phyloP scores from a whole-genome alignment of 2,329 filamentous ascomycete species.

The Hypoxylon sp. region DNA sequence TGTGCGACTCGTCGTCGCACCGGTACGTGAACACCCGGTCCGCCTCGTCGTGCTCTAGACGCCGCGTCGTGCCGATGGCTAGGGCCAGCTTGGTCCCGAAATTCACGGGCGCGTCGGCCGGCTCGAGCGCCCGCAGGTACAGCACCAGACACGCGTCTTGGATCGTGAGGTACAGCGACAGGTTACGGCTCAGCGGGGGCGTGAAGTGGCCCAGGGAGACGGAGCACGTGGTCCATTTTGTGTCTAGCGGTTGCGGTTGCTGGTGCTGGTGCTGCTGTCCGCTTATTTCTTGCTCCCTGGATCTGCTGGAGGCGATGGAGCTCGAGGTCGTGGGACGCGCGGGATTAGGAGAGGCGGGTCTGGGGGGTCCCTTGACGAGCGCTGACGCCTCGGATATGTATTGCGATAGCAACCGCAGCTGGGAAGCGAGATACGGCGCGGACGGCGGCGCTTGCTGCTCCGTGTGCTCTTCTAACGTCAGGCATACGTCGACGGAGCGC shows the following conservation, averaged over 20 bases:
- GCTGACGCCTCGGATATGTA: slow-evolving; percentile 67
- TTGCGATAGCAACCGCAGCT: slow-evolving; percentile 70
- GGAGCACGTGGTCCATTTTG: slow-evolving; percentile 52
- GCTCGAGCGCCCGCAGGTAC: slow-evolving; percentile 78
- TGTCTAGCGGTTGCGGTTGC: slow-evolving; percentile 25
- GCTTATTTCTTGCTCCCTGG: background rate
- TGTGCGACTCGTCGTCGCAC: slow-evolving; percentile 43
- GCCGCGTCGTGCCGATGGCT: slow-evolving; percentile 75
- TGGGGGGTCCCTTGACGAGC: slow-evolving; percentile 69
- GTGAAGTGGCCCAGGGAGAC: slow-evolving; percentile 52
- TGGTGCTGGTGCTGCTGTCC: background rate
- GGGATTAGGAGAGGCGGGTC: slow-evolving; percentile 45
- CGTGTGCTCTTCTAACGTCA: slow-evolving; percentile 78
- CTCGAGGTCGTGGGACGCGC: background rate
- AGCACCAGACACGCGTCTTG: slow-evolving; percentile 80
- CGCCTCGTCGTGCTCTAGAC: slow-evolving; percentile 83
- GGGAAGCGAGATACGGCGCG: slow-evolving; percentile 67
- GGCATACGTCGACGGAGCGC: slow-evolving; percentile 85
- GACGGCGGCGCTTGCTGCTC: slow-evolving; percentile 60
- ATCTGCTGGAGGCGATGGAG: background rate
- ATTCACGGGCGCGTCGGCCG: slow-evolving; percentile 73
- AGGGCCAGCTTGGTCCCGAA: slow-evolving; percentile 77
- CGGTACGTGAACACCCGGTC: slow-evolving; percentile 80
- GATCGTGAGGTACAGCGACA: slow-evolving; percentile 82
- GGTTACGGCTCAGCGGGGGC: slow-evolving; percentile 67